Conservation (phyloP, 2,329 filamentous ascomycete species). For the Alternaria sp. region DNA sequence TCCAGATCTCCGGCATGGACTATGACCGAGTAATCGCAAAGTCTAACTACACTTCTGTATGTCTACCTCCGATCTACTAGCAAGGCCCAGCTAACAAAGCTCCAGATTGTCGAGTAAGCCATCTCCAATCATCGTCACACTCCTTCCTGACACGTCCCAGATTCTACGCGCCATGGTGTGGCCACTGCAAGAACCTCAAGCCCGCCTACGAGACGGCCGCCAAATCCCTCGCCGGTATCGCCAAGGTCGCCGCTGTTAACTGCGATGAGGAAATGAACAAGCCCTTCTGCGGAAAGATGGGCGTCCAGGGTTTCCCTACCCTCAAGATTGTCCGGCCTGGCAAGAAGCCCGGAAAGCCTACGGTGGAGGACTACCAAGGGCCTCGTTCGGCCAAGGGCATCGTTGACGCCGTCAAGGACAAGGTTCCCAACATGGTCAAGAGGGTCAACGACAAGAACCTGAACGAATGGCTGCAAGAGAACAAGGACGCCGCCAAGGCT, state of each 20-base stretch:
- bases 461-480: slow-evolving; percentile 72
- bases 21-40: slow-evolving; percentile 84
- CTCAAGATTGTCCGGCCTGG: slow-evolving; percentile 90
- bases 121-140: neutral
- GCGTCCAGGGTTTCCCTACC: slow-evolving; percentile 92
- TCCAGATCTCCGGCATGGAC: slow-evolving; percentile 78
- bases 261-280: slow-evolving; percentile 96
- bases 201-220: slow-evolving; percentile 95
- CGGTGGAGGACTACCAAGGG: slow-evolving; percentile 90
- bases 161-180: slow-evolving; percentile 98
- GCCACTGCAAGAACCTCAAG: slow-evolving; percentile 95
- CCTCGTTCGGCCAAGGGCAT: slow-evolving; percentile 83
- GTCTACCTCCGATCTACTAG: slow-evolving; percentile 34
- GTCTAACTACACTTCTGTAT: slow-evolving; percentile 90
- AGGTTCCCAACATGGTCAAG: slow-evolving; percentile 91
- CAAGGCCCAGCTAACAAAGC: slow-evolving; percentile 3
- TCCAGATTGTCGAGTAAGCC: slow-evolving; percentile 50
- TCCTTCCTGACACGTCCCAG: slow-evolving; percentile 58
- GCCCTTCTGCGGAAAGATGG: slow-evolving; percentile 80
- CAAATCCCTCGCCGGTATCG: slow-evolving; percentile 84
- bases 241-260: slow-evolving; percentile 92
- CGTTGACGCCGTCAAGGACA: slow-evolving; percentile 80
- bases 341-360: slow-evolving; percentile 79
- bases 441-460: slow-evolving; percentile 79
- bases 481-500: slow-evolving; percentile 77